Conservation (phyloP, 331 rosid species). For the Arachis monticola region DNA sequence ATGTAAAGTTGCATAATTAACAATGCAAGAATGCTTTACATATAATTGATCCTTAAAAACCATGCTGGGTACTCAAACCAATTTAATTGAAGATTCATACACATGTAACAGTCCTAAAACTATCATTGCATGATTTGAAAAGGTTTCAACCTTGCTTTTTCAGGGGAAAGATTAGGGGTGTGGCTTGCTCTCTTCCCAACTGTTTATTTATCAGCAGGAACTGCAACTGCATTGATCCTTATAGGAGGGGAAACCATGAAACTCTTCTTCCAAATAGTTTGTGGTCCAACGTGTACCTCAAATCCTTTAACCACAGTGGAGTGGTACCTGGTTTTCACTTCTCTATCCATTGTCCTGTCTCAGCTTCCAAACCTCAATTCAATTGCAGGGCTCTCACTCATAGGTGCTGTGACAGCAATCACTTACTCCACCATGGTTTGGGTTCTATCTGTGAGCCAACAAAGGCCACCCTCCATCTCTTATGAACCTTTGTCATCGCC, state of each 20-base stretch:
- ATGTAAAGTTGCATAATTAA: constrained; percentile 7
- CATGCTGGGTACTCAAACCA: not conserved
- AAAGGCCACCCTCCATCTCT: constrained; percentile 80
- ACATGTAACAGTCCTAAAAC: too few relatives aligned
- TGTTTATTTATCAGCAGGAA: constrained; percentile 92
- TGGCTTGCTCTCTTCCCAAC: constrained; percentile 99
- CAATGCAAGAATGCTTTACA: not conserved
- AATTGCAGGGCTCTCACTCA: constrained; percentile 93
- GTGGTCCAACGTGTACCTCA: constrained; percentile 87
- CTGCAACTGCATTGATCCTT: constrained; percentile 95
- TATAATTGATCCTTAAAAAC: too few relatives aligned
- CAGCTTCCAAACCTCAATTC: constrained; percentile 99
- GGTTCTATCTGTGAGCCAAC: constrained; percentile 92
- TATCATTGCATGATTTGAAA: constrained; percentile 9
- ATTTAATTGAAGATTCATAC: too few relatives aligned
- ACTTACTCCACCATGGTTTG: constrained; percentile 97
- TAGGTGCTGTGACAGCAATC: constrained; percentile 97
- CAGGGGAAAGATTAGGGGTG: constrained; percentile 95
- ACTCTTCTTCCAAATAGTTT: constrained; percentile 91
- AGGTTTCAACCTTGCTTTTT: constrained; percentile 36
- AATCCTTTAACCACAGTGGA: constrained; percentile 93
- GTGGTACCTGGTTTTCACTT: constrained; percentile 97
- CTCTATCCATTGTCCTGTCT: constrained; percentile 87
- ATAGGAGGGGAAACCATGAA: constrained; percentile 99
- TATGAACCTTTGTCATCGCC: constrained; percentile 73